A percentile compares a stretch with the other conserved stretches of the same genome.
phyloP scores from a whole-genome alignment of 768 basidiomycete species.

The Solioccasus polychromus region DNA sequence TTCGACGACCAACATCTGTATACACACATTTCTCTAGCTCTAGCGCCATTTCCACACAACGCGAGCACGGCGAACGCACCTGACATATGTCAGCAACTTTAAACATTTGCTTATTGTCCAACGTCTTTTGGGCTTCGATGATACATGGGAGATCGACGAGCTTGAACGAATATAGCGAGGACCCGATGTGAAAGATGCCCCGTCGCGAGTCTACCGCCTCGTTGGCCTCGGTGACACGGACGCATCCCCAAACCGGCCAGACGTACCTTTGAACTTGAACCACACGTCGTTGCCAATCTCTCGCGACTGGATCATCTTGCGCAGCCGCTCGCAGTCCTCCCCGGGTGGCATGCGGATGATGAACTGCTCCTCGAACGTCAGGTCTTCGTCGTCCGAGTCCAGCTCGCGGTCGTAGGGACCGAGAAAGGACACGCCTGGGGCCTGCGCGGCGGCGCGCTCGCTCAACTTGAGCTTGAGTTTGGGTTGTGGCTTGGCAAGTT shows the following conservation, averaged over 20 bases:
- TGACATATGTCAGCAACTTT: constrained; percentile 99
- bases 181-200: constrained; percentile 85
- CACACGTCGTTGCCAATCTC: constrained; percentile 83
- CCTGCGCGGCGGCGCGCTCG: constrained; percentile 76
- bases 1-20: constrained; percentile 89
- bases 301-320: constrained; percentile 76
- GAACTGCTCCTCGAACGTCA: constrained; percentile 97
- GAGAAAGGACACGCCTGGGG: constrained; percentile 83
- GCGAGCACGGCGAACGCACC: too few relatives aligned
- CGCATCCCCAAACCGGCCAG: background rate
- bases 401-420: constrained; percentile 92
- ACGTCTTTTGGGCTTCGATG: constrained; percentile 91
- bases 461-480: constrained; percentile 88
- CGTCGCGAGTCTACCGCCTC: constrained; percentile 73
- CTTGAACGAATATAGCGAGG: constrained; percentile 81
- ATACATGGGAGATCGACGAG: constrained; percentile 95
- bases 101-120: constrained; percentile 97
- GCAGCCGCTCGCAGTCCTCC: constrained; percentile 73
- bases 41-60: too few relatives aligned
- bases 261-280: constrained; percentile 95
- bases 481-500: constrained; percentile 51
- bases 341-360: constrained; percentile 86
- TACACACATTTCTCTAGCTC: background rate
- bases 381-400: constrained; percentile 92
- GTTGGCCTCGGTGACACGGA: constrained; percentile 11